phyloP scores from a whole-genome alignment of 768 basidiomycete genomes.

The Calocybe cyanea region DNA sequence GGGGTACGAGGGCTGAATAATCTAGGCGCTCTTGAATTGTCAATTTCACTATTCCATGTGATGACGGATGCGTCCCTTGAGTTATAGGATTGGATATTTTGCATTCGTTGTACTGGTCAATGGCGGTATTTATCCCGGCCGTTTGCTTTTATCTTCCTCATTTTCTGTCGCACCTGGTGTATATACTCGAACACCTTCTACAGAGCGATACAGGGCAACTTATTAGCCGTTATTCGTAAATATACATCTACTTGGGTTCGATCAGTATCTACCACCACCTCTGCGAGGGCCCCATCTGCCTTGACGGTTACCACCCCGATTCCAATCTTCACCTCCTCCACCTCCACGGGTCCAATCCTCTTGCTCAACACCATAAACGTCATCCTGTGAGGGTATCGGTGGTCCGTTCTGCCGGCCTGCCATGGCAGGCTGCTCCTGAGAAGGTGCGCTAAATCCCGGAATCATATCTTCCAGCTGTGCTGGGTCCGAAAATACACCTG shows the following conservation, averaged over 20 bases:
- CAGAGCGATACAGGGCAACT: too few relatives aligned
- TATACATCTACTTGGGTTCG: neutral
- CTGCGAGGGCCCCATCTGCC: slow-evolving; percentile 27
- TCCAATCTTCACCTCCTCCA: slow-evolving; percentile 29
- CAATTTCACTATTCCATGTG: too few relatives aligned
- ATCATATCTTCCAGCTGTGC: slow-evolving; percentile 54
- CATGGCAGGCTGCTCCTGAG: slow-evolving; percentile 10
- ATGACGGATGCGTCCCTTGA: too few relatives aligned
- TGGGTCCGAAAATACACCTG: slow-evolving; percentile 23
- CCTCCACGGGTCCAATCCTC: slow-evolving; percentile 37
- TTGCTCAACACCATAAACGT: slow-evolving; percentile 37
- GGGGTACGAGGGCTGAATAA: too few relatives aligned
- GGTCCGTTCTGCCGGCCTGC: slow-evolving; percentile 28
- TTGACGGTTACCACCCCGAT: slow-evolving; percentile 16
- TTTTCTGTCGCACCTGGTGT: too few relatives aligned
- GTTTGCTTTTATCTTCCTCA: too few relatives aligned
- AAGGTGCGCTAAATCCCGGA: slow-evolving; percentile 53
- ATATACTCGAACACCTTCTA: too few relatives aligned
- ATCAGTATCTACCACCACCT: slow-evolving; percentile 20
- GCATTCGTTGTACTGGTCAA: neutral
- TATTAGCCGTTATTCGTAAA: neutral
- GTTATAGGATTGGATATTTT: too few relatives aligned
- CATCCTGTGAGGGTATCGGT: slow-evolving; percentile 42
- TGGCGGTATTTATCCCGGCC: too few relatives aligned
- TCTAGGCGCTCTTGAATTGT: too few relatives aligned